Percentiles rank a stretch among this genome's conserved stretches.
Evolutionary conservation across 345 rosid species (phyloP).

Genomic region (Ceriops decandra): DNA sequence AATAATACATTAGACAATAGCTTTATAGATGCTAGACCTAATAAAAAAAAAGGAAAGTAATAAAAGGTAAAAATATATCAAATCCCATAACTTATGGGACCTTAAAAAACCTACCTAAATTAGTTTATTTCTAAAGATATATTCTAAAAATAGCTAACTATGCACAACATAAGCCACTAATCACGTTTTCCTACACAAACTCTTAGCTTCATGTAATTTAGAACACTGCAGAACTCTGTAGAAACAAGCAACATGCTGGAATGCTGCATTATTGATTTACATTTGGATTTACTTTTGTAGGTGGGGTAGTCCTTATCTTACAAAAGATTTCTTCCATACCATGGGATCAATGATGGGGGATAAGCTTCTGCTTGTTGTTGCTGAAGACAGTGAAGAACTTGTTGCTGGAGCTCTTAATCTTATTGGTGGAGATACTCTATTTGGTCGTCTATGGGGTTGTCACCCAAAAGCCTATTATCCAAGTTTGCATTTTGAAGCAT

Average conservation of each 20-base stretch:
- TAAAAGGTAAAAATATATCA: no score
- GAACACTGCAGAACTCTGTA: neutral
- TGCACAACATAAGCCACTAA: no score
- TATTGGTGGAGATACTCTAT: constrained; percentile 84
- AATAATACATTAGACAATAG: no score
- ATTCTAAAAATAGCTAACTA: no score
- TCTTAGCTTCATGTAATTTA: neutral
- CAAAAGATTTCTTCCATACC: constrained; percentile 76
- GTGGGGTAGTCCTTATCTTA: constrained; percentile 95
- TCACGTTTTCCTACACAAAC: no score
- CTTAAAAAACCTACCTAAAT: no score
- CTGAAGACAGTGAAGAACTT: constrained; percentile 81
- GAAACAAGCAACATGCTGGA: constrained; percentile 11
- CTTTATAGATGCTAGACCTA: no score
- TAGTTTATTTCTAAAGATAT: no score
- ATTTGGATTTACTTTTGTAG: constrained; percentile 26
- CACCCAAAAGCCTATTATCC: constrained; percentile 75
- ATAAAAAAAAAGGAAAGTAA: no score
- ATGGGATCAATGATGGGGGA: constrained; percentile 86
- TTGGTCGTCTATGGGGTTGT: constrained; percentile 97
- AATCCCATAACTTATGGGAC: no score
- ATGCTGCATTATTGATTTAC: constrained; percentile 5
- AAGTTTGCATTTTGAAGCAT: constrained; percentile 89
- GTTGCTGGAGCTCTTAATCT: constrained; percentile 96
- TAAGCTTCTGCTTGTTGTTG: constrained; percentile 62